phyloP scores from a whole-genome alignment of 2,329 filamentous ascomycete genomes.

The Talaromyces funiculosus region DNA sequence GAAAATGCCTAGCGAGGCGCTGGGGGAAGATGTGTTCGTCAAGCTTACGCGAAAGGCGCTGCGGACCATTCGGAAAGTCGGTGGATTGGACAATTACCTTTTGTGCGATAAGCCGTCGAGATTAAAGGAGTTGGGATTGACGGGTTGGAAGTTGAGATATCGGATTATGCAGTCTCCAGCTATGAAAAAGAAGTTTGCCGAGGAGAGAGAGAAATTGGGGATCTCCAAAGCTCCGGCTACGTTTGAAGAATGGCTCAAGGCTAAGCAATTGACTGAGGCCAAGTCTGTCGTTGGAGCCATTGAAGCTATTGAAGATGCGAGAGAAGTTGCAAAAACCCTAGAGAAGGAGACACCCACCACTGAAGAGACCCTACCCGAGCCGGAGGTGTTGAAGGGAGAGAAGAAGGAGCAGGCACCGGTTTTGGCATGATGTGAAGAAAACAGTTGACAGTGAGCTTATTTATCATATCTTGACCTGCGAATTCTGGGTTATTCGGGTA shows the following conservation, averaged over 20 bases:
- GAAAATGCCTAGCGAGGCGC: slow-evolving; percentile 41
- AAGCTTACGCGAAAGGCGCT: slow-evolving; percentile 43
- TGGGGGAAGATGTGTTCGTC: slow-evolving; percentile 39
- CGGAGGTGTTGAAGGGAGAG: not conserved
- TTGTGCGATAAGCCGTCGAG: slow-evolving; percentile 71
- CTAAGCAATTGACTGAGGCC: slow-evolving; percentile 35
- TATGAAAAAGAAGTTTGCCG: slow-evolving; percentile 61
- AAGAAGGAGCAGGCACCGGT: not conserved
- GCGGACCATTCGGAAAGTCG: slow-evolving; percentile 68
- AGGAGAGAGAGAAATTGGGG: slow-evolving; percentile 61
- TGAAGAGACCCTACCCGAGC: not conserved
- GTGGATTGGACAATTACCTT: slow-evolving; percentile 87
- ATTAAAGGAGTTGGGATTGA: slow-evolving; percentile 79
- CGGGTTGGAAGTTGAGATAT: slow-evolving; percentile 87
- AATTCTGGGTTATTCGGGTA: not conserved
- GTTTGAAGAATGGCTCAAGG: slow-evolving; percentile 41
- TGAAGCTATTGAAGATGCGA: not conserved
- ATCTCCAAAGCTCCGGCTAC: slow-evolving; percentile 47
- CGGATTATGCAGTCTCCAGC: slow-evolving; percentile 72
- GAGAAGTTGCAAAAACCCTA: not conserved
- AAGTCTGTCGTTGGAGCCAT: not conserved
- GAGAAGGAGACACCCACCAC: not conserved
- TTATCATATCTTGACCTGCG: slow-evolving; percentile 11
- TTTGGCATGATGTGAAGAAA: not conserved
- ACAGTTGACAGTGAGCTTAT: not conserved